Percentiles rank a stretch among this genome's conserved stretches.
Evolutionary conservation across 1,284 basidiomycete species (phyloP).

Genomic region (Moesziomyces sp.): DNA sequence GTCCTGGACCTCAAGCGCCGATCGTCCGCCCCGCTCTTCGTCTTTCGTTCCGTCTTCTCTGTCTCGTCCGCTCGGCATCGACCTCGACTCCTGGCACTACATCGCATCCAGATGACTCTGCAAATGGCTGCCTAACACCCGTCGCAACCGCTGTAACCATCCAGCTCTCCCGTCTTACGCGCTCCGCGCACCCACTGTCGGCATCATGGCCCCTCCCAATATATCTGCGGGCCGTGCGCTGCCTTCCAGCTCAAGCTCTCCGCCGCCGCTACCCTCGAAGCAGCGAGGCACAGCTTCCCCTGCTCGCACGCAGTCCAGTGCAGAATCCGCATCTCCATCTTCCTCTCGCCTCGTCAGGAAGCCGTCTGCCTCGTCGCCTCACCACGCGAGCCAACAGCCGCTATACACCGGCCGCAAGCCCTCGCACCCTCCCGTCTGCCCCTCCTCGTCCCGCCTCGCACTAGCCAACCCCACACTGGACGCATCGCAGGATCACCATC

Average conservation of each 20-base stretch:
- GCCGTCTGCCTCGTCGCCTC: conserved; percentile 18
- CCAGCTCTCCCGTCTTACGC: not conserved
- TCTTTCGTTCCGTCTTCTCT: not conserved
- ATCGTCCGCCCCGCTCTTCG: not conserved
- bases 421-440: conserved; percentile 12
- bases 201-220: conserved; percentile 20
- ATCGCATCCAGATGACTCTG: not conserved
- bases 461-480: conserved; percentile 13
- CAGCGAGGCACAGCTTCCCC: conserved; percentile 4
- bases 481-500: conserved; percentile 32
- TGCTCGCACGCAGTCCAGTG: conserved; percentile 13
- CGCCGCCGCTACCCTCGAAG: conserved; percentile 20
- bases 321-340: conserved; percentile 11
- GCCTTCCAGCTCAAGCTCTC: not conserved
- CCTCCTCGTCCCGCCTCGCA: conserved; percentile 18
- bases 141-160: not conserved
- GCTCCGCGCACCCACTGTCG: not conserved
- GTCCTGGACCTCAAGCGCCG: too few relatives aligned
- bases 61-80: not conserved
- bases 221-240: not conserved
- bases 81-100: not conserved
- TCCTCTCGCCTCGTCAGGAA: conserved; percentile 16
- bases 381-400: conserved; percentile 6
- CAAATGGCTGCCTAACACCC: not conserved
- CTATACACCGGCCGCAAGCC: conserved; percentile 14